These are phyloP conservation scores for Dendrobium nobile DNA, from an alignment of 106 monocot species.

Conservation along the genomic window DNA sequence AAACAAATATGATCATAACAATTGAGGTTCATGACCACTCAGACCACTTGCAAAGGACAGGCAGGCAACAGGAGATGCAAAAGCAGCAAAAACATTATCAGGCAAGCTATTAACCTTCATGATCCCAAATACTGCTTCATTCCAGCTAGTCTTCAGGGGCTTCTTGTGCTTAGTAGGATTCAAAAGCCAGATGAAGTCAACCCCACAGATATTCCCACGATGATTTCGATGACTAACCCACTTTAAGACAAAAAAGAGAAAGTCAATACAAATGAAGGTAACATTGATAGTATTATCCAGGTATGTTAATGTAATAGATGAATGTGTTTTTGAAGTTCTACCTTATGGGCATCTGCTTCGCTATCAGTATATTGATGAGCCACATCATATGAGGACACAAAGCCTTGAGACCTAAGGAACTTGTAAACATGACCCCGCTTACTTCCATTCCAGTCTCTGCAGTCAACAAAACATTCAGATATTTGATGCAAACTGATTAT, in stretches of 20 bases:
- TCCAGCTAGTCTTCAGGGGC: slow-evolving; percentile 82
- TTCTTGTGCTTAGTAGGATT: slow-evolving; percentile 71
- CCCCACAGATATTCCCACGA: slow-evolving; percentile 96
- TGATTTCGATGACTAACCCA: slow-evolving; percentile 99
- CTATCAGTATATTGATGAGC: slow-evolving; percentile 90
- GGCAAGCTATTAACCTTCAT: slow-evolving; percentile 49
- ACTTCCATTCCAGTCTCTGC: slow-evolving; percentile 99
- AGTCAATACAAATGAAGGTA: background rate
- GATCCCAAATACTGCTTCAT: slow-evolving; percentile 80
- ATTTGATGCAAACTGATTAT: background rate
- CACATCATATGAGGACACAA: slow-evolving; percentile 92
- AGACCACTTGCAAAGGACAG: too few species aligned
- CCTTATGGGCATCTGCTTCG: slow-evolving; percentile 95
- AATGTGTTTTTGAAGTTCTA: slow-evolving; percentile 11
- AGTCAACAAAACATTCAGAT: background rate
- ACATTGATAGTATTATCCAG: background rate
- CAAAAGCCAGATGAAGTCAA: slow-evolving; percentile 98
- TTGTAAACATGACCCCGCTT: slow-evolving; percentile 98
- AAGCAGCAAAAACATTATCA: background rate
- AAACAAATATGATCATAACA: background rate
- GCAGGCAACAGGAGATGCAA: background rate
- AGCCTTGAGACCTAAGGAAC: slow-evolving; percentile 90
- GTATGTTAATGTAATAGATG: background rate
- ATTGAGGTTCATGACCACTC: background rate
- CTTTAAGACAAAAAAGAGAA: slow-evolving; percentile 26